phyloP scores from a whole-genome alignment of 306 rosid genomes.

The Sphenostylis stenocarpa region DNA sequence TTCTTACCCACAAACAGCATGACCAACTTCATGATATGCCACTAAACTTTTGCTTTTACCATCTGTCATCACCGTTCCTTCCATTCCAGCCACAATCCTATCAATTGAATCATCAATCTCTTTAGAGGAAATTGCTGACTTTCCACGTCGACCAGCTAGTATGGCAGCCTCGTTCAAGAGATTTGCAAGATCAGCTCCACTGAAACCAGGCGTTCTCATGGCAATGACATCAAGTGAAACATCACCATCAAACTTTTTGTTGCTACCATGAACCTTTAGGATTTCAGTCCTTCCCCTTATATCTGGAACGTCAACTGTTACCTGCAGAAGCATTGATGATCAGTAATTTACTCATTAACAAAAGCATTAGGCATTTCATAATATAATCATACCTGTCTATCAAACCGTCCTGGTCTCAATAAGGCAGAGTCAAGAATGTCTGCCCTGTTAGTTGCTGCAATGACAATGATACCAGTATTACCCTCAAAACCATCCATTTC shows the following conservation, averaged over 20 bases:
- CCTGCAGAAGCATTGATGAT: constrained; percentile 55
- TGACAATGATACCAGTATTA: constrained; percentile 92
- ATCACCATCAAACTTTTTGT: constrained; percentile 83
- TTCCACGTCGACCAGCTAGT: constrained; percentile 94
- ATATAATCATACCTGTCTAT: constrained; percentile 69
- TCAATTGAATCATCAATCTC: constrained; percentile 98
- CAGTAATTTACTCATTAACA: constrained; percentile 6
- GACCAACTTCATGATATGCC: constrained; percentile 98
- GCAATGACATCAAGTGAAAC: constrained; percentile 94
- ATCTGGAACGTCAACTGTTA: constrained; percentile 93
- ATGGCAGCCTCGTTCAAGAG: constrained; percentile 98
- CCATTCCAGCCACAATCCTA: constrained; percentile 99
- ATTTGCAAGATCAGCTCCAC: constrained; percentile 99
- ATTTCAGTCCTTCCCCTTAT: constrained; percentile 93
- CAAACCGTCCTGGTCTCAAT: constrained; percentile 95
- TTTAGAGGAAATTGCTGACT: constrained; percentile 85
- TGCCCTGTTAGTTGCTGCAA: constrained; percentile 99
- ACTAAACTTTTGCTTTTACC: constrained; percentile 99
- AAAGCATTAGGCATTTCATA: background rate
- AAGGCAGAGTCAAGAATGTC: constrained; percentile 98
- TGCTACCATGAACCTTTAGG: constrained; percentile 93
- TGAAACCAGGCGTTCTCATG: constrained; percentile 98
- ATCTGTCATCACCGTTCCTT: constrained; percentile 99
- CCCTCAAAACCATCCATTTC: constrained; percentile 99
- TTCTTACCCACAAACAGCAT: constrained; percentile 90